Evolutionary conservation across 2,329 filamentous ascomycete genomes (phyloP).

Genomic region (Nigrospora osmanthi): DNA sequence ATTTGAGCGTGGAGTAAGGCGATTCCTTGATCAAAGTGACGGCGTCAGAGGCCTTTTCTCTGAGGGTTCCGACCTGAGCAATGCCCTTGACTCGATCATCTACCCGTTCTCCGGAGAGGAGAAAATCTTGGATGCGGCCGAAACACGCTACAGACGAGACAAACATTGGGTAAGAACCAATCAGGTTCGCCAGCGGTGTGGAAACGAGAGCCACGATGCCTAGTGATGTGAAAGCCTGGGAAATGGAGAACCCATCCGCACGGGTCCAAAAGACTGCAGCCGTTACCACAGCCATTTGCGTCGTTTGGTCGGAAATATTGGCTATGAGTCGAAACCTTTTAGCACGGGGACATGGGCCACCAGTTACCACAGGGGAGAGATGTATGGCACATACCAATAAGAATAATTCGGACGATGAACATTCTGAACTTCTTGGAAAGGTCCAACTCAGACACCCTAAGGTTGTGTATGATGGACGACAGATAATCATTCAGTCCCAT

Average conservation of each 20-base stretch:
- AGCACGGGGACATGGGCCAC: not conserved
- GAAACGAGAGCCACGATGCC: slow-evolving; percentile 11
- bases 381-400: not conserved
- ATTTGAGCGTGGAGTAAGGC: not conserved
- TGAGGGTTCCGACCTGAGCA: not conserved
- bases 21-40: not conserved
- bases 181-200: not conserved
- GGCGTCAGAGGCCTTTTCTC: not conserved
- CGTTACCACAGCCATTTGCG: not conserved
- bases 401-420: not conserved
- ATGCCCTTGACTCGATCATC: not conserved
- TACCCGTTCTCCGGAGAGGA: not conserved
- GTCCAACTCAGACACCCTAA: slow-evolving; percentile 1
- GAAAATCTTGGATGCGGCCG: slow-evolving; percentile 1
- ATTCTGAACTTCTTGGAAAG: slow-evolving; percentile 1
- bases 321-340: not conserved
- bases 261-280: slow-evolving; percentile 3
- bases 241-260: slow-evolving; percentile 22
- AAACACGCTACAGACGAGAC: slow-evolving; percentile 1
- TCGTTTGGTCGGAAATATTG: not conserved
- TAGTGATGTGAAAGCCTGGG: slow-evolving; percentile 27
- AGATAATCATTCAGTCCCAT: not conserved
- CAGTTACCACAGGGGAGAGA: not conserved
- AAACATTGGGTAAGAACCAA: not conserved
- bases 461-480: not conserved